Evolutionary conservation across 2,329 filamentous ascomycete genomes (phyloP).

Genomic region (Colletotrichum falcatum): DNA sequence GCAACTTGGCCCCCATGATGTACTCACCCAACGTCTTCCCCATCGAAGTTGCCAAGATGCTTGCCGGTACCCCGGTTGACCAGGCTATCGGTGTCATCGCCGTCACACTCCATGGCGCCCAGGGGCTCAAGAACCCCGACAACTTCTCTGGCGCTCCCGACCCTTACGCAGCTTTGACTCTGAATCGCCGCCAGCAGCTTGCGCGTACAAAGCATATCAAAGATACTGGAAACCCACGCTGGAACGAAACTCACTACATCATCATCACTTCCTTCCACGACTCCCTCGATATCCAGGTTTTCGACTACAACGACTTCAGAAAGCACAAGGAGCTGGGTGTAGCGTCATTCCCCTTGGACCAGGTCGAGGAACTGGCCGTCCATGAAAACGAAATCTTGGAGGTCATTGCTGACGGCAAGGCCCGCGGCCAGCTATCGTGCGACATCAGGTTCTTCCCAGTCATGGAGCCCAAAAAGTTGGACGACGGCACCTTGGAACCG

Average conservation of each 20-base stretch:
- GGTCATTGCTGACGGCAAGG: constrained; percentile 84
- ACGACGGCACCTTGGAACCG: constrained; percentile 82
- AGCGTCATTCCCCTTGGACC: constrained; percentile 87
- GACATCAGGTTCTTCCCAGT: constrained; percentile 98
- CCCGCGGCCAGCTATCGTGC: constrained; percentile 81
- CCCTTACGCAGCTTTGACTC: constrained; percentile 86
- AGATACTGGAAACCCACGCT: constrained; percentile 87
- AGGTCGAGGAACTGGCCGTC: constrained; percentile 79
- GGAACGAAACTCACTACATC: constrained; percentile 97
- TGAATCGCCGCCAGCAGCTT: constrained; percentile 85
- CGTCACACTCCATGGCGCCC: constrained; percentile 89
- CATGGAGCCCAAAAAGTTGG: constrained; percentile 75
- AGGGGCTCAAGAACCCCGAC: constrained; percentile 94
- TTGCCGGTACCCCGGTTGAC: constrained; percentile 92
- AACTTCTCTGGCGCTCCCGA: constrained; percentile 93
- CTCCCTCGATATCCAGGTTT: constrained; percentile 84
- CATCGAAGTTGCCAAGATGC: constrained; percentile 98
- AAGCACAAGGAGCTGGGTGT: constrained; percentile 96
- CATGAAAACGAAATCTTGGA: constrained; percentile 89
- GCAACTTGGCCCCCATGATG: constrained; percentile 96
- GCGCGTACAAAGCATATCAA: constrained; percentile 90
- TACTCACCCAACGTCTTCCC: constrained; percentile 98
- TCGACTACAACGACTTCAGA: constrained; percentile 93
- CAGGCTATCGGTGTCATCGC: constrained; percentile 95
- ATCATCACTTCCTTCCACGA: constrained; percentile 94